Base-by-base conservation (phyloP, 2,329 filamentous ascomycete species). In the Fusarium miscanthi region DNA sequence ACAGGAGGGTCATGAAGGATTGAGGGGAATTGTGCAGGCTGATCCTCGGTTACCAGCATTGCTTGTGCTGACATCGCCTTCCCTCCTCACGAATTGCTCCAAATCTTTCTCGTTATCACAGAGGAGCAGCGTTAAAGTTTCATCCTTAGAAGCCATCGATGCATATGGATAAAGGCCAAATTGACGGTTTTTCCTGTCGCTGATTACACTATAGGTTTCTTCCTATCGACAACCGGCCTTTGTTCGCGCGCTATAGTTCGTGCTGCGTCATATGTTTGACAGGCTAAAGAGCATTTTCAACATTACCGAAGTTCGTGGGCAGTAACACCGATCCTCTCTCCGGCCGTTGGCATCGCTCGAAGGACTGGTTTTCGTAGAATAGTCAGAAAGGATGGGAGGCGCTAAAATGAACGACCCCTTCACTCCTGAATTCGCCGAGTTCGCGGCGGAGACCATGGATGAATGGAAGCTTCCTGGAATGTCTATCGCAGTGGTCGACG, bases 401-500 rank as follows among this genome's bases (percentile, higher is more conserved):
- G 46, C 37, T 6, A 30, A 60, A 11, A 30, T 60, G 10, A 54
- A 43, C 3, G 23, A 60, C 27, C 58, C 58, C 35, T 60, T 60
- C 19, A 60, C 46, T 8, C 58, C 58, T 0, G 40, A 40, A 17
- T 23, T 68, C 33, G 38, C 37, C 19, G 38, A 58, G 8, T 42
- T 69, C 6, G 72, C 66, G 23, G 58, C 51, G 7, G 54, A 66
- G 23, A 65, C 57, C 1, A 48, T 80, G 35, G 63, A 76, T 1
- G 60, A 78, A 25, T 80, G 76, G 77, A 76, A 77, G 7, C 72
- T 77, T 21, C 75, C 78, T 11, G 78, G 78, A 8, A 9, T 79
- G 7, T 76, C 78, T 3, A 69, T 80, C 30, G 78, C 74, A 3
- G 75, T 80, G 2, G 59, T 80, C 25, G 78, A 80, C 40, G 72